Evolutionary conservation across 345 rosid species (phyloP), one percentile per base, ranked within the genome.

Genomic region (Bruguiera parviflora): DNA sequence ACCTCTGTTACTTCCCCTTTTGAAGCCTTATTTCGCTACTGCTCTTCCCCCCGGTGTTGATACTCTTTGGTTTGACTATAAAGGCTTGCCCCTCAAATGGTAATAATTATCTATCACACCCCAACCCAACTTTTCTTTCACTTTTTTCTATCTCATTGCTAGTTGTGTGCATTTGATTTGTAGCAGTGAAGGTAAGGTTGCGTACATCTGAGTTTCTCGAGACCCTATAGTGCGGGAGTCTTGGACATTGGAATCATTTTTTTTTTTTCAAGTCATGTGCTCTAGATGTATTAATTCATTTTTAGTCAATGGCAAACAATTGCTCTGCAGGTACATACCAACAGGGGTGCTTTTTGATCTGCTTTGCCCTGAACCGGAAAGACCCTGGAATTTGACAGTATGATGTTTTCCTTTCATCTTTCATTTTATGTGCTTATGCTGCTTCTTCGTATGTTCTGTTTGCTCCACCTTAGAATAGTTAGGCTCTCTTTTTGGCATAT

Each of bases 381-480:
- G 97, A 73, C 99, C 97, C 62, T 91, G 99, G 99, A 89, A 89
- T 80, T 81, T 95, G 75, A 91, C 99, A 68, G 99, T 94, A 73
- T 47, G 2, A 15, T 68, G n/a, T 52, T 64, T 75, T 19, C 59
- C 29, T 56, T 43, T 43, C 18, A 5, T n/a, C 2, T 0, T 27
- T 24, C 10, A 56, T 56, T 24, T 47, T 51, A 18, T 66, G 1
- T 53, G 6, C 53, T 32, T 4, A 57, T 31, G 16, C 59, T 11
- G 5, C 53, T 29, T 16, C 28, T 37, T 46, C 5, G 1, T 43
- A 3, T 13, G 5, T 13, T 15, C 18, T 43, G 49, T 43, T 43
- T 43, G 47, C 3, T 43, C 18, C 18, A 5, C 11, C 4, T 10
- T 43, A 43, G 47, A 43, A 0, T 2, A 2, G 47, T 43, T 11